Base-by-base conservation (phyloP, 805 yeast genomes). In the Teunomyces stri region DNA sequence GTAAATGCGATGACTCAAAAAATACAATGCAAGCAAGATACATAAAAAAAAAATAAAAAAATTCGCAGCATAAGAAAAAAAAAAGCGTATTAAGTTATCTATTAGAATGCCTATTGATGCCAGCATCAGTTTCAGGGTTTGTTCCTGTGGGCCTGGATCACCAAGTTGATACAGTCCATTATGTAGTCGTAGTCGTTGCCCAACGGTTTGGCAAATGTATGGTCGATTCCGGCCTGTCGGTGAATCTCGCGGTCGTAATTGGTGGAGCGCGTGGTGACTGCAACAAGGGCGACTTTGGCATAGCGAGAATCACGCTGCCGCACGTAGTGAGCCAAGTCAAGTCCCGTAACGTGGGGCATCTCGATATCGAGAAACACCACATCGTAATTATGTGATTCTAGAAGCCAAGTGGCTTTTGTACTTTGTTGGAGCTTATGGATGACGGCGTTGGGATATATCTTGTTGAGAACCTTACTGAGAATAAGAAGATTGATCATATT, bases 351-450 rank as follows among this genome's bases (percentile, higher is more conserved):
- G 10, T 52, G 55, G 4, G 78, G 78, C 78, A 74, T 74, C 49
- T 74, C 78, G 28, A 74, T 74, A 51, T 74, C 78, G 35, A 73
- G 57, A 44, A 73, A 74, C 6, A 70, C 59, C 28, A 66, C 53
- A 47, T 71, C 70, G 43, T 57, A 68, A 13, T 38, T 33, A 25
- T 52, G 48, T 1, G 47, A 39, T 11, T 49, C 40, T 2, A 67
- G 46, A 10, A 52, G 31, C 12, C 53, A 47, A 44, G 60, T 45
- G 7, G 70, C 69, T 35, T 56, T 52, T 1, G 69, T 58, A 22
- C 66, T 57, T 47, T 72, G 70, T 36, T 59, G 61, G 7, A 65
- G 53, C 29, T 61, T 60, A 10, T 56, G 58, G 9, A 71, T 57
- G 10, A 45, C 44, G 18, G 68, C 55, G 40, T 60, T 54, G 4